Conservation (phyloP, 805 yeast genomes). For the Brettanomyces nanus region DNA sequence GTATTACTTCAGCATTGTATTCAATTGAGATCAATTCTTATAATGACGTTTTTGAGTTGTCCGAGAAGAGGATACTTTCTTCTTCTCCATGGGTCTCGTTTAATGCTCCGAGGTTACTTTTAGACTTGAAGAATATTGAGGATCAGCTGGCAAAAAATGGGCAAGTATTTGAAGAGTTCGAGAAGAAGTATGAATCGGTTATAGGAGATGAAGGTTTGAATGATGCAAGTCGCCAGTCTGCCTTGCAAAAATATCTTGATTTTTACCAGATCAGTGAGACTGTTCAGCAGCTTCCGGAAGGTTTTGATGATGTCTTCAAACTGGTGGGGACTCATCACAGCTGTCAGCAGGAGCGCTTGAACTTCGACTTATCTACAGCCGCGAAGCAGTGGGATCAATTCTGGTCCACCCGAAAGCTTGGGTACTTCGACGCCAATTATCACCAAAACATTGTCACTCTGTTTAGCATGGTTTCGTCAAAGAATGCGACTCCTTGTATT, state of each 20-base stretch:
- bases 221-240: slow-evolving; percentile 13
- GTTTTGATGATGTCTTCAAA: slow-evolving; percentile 26
- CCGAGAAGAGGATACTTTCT: slow-evolving; percentile 53
- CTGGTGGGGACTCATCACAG: slow-evolving; percentile 28
- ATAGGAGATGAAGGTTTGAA: slow-evolving; percentile 25
- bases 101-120: slow-evolving; percentile 44
- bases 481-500: slow-evolving; percentile 82
- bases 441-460: slow-evolving; percentile 77
- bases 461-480: slow-evolving; percentile 74
- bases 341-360: slow-evolving; percentile 20
- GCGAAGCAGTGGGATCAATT: slow-evolving; percentile 64
- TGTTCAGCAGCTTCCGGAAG: slow-evolving; percentile 28
- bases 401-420: slow-evolving; percentile 32
- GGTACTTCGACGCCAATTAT: slow-evolving; percentile 55
- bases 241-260: slow-evolving; percentile 2
- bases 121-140: slow-evolving; percentile 16
- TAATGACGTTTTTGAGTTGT: slow-evolving; percentile 21
- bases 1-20: slow-evolving; percentile 12
- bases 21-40: slow-evolving; percentile 18
- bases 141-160: slow-evolving; percentile 23
- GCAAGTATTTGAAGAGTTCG: slow-evolving; percentile 19
- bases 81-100: slow-evolving; percentile 81
- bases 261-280: slow-evolving; percentile 13
- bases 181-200: slow-evolving; percentile 10
- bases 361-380: slow-evolving; percentile 26